Evolutionary conservation across 2,329 filamentous ascomycete genomes (phyloP).

Genomic region (Alternaria solani): DNA sequence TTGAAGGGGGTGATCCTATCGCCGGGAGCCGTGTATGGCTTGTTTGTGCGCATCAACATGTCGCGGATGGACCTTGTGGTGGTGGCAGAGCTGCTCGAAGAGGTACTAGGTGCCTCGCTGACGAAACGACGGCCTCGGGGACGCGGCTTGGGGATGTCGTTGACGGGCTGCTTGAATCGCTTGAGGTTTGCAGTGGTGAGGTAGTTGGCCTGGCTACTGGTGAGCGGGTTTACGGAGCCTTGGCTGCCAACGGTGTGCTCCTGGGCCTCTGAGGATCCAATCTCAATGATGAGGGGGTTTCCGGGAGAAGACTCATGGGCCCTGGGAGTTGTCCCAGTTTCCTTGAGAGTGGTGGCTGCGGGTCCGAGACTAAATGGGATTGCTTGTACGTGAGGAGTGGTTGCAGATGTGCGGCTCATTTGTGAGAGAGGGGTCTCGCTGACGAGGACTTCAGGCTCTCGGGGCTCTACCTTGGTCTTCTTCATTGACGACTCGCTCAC

Average conservation of each 20-base stretch:
- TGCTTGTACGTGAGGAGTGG: slow-evolving; percentile 9
- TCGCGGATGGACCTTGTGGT: slow-evolving; percentile 35
- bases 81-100: slow-evolving; percentile 23
- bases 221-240: slow-evolving; percentile 7
- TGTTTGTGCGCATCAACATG: slow-evolving; percentile 29
- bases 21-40: slow-evolving; percentile 29
- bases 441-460: slow-evolving; percentile 17
- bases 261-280: background rate
- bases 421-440: slow-evolving; percentile 25
- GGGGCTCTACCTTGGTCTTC: background rate
- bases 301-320: slow-evolving; percentile 8
- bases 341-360: slow-evolving; percentile 5
- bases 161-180: slow-evolving; percentile 27
- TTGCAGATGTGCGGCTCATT: slow-evolving; percentile 5
- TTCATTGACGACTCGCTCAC: background rate
- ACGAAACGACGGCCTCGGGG: slow-evolving; percentile 14
- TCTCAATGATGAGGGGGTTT: background rate
- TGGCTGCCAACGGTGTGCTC: slow-evolving; percentile 4
- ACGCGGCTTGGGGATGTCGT: slow-evolving; percentile 23
- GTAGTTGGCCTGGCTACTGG: slow-evolving; percentile 7
- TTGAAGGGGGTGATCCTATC: slow-evolving; percentile 25
- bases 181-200: slow-evolving; percentile 28
- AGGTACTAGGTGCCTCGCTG: slow-evolving; percentile 13
- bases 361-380: slow-evolving; percentile 22
- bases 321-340: slow-evolving; percentile 1